Percentiles rank a stretch among this genome's conserved stretches.
Evolutionary conservation across 177 flowering plant genomes (phyloP).

Genomic region (Telopea speciosissima): DNA sequence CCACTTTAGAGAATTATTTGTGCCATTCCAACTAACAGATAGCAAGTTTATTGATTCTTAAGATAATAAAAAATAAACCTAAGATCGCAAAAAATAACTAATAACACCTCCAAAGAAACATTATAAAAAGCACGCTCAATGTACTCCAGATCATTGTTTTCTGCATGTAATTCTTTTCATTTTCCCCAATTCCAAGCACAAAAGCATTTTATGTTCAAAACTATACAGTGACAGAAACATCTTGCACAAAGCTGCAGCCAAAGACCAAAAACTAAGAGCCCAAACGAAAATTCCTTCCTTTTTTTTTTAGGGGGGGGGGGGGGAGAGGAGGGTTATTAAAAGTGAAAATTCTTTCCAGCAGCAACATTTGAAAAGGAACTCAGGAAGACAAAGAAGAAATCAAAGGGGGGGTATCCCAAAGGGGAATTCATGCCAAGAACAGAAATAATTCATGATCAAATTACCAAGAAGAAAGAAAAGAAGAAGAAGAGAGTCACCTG

Average conservation of each 20-base stretch:
- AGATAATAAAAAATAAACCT: too few relatives aligned
- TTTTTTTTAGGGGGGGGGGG: too few relatives aligned
- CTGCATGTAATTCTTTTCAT: too few relatives aligned
- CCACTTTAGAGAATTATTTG: too few relatives aligned
- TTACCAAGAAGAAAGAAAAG: neutral
- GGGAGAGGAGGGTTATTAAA: too few relatives aligned
- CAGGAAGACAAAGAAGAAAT: neutral
- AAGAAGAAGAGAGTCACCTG: constrained; percentile 34
- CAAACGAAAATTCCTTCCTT: neutral
- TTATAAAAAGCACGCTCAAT: too few relatives aligned
- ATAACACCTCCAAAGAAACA: neutral
- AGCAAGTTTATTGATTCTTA: too few relatives aligned
- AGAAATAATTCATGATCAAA: neutral
- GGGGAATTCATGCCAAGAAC: neutral
- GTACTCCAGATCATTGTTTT: too few relatives aligned
- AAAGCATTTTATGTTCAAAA: neutral
- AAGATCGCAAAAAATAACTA: neutral
- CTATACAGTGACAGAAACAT: neutral
- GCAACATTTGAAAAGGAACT: neutral
- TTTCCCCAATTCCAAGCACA: too few relatives aligned
- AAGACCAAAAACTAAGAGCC: neutral
- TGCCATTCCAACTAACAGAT: too few relatives aligned
- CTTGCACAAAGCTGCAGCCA: neutral
- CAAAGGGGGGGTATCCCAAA: neutral
- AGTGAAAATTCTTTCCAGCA: neutral